Conservation (phyloP, 2,329 filamentous ascomycete genomes). For the Diaporthe vexans region DNA sequence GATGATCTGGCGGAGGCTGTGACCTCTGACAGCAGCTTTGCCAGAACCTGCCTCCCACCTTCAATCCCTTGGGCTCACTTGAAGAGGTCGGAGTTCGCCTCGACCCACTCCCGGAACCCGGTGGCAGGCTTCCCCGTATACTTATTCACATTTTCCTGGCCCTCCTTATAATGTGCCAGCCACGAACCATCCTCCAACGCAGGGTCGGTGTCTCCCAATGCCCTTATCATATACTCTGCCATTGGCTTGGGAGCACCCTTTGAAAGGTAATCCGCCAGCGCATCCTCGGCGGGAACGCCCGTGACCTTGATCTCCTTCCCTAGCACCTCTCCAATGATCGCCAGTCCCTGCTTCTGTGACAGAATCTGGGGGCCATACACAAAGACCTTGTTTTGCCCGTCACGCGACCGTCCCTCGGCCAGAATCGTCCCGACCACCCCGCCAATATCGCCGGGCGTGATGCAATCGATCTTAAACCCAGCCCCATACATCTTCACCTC, state of each 20-base stretch:
- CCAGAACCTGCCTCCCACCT: not conserved
- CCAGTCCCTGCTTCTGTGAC: slow-evolving; percentile 49
- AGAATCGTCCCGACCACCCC: slow-evolving; percentile 56
- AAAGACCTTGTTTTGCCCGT: slow-evolving; percentile 50
- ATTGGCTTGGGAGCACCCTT: slow-evolving; percentile 16
- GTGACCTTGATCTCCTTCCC: slow-evolving; percentile 48
- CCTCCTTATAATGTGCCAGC: slow-evolving; percentile 33
- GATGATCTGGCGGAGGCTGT: not conserved
- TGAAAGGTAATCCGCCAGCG: slow-evolving; percentile 8
- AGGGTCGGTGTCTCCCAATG: slow-evolving; percentile 13
- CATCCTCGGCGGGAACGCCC: slow-evolving; percentile 31
- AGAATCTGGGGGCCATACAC: slow-evolving; percentile 55
- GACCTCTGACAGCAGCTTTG: not conserved
- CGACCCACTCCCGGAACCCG: slow-evolving; percentile 37
- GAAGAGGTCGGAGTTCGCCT: slow-evolving; percentile 41
- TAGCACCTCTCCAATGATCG: slow-evolving; percentile 49
- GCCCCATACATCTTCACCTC: slow-evolving; percentile 52
- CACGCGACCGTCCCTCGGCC: slow-evolving; percentile 48
- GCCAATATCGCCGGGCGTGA: slow-evolving; percentile 62
- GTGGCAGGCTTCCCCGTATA: slow-evolving; percentile 32
- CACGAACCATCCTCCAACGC: slow-evolving; percentile 19
- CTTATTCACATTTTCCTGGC: slow-evolving; percentile 34
- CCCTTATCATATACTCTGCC: slow-evolving; percentile 22
- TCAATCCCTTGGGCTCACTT: slow-evolving; percentile 35
- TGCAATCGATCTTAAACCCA: slow-evolving; percentile 53